Evolutionary conservation across 306 rosid genomes (phyloP), one percentile per base, ranked within the genome.

Genomic region (Argentina anserina): DNA sequence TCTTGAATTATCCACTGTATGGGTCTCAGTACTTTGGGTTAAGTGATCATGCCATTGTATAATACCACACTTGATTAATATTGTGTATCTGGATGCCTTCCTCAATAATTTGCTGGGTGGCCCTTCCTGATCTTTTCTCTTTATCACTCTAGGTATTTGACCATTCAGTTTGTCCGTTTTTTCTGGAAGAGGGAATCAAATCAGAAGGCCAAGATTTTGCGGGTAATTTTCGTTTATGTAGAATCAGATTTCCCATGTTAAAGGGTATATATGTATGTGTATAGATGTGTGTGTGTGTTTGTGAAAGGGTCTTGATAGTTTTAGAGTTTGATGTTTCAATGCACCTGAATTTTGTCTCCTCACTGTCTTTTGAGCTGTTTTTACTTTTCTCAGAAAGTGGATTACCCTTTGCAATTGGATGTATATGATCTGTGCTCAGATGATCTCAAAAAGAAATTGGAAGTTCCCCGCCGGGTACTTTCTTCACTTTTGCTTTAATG

Each of bases 151-250:
- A 95, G 99, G 90, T 95, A 92, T 82, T 78, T 95, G 87, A 95
- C 99, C 26, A 53, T 95, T 87, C 99, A 95, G 82, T 95, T 95
- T 75, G 99, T 92, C 49, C 97, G 97, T 64, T 95, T 95, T 82
- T 95, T 95, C 87, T 95, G 99, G 99, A 95, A 95, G 90, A 90
- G 99, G 82, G 99, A 95, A 77, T 90, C 99, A 50, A 91, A 92
- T 79, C 97, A 95, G 66, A 95, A 95, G 85, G 99, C 99, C 77
- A 95, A 95, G 87, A 95, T 95, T 86, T 87, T 95, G 81, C 85
- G 99, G 87, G 99, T 95, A 83, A 83, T 73, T 71, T 31, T 70
- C 65, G 68, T 53, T n/a, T 8, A 34, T 63, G 52, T 21, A 15
- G 26, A 58, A 2, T 63, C 33, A 55, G 20, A 56, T 66, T 33